Percentiles rank a stretch among this genome's conserved stretches.
Conservation (phyloP, 805 yeast genomes). For the Starmerella bombicola region DNA sequence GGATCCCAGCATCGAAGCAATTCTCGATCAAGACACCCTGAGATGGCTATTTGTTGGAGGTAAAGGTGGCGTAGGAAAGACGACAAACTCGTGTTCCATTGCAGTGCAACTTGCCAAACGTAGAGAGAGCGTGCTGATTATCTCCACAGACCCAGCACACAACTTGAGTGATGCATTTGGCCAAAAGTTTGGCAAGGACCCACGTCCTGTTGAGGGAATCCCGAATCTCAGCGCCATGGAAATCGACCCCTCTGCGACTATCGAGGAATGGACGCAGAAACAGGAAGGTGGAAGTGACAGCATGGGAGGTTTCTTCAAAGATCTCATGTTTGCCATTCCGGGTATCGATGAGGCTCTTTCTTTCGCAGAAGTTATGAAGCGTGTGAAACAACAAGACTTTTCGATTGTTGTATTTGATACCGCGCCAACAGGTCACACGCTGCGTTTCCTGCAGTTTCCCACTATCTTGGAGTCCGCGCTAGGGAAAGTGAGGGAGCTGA, state of each 20-base stretch:
- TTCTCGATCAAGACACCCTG: slow-evolving; percentile 39
- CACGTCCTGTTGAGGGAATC: slow-evolving; percentile 83
- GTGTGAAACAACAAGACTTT: slow-evolving; percentile 66
- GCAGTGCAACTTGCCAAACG: slow-evolving; percentile 84
- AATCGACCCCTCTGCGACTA: slow-evolving; percentile 88
- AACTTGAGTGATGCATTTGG: slow-evolving; percentile 96
- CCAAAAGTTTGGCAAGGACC: slow-evolving; percentile 95
- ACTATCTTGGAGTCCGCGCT: slow-evolving; percentile 78
- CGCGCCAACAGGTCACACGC: slow-evolving; percentile 99
- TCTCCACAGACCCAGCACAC: slow-evolving; percentile 98
- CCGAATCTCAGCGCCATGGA: slow-evolving; percentile 91
- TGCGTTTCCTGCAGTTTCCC: slow-evolving; percentile 89
- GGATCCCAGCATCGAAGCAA: slow-evolving; percentile 33
- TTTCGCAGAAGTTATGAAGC: slow-evolving; percentile 95
- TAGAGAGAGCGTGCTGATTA: slow-evolving; percentile 74
- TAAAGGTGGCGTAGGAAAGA: slow-evolving; percentile 99
- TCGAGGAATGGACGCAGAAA: slow-evolving; percentile 61
- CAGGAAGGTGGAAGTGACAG: slow-evolving; percentile 34
- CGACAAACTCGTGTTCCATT: slow-evolving; percentile 90
- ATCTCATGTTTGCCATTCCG: slow-evolving; percentile 87
- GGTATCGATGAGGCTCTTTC: slow-evolving; percentile 98
- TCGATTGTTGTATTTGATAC: slow-evolving; percentile 93
- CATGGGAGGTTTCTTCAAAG: slow-evolving; percentile 66
- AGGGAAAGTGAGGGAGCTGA: slow-evolving; percentile 74
- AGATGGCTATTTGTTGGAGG: slow-evolving; percentile 99